Evolutionary conservation across 1,139 yeast species (phyloP), one percentile per base, ranked within the genome.

Genomic region (Yamadazyma siamensis): DNA sequence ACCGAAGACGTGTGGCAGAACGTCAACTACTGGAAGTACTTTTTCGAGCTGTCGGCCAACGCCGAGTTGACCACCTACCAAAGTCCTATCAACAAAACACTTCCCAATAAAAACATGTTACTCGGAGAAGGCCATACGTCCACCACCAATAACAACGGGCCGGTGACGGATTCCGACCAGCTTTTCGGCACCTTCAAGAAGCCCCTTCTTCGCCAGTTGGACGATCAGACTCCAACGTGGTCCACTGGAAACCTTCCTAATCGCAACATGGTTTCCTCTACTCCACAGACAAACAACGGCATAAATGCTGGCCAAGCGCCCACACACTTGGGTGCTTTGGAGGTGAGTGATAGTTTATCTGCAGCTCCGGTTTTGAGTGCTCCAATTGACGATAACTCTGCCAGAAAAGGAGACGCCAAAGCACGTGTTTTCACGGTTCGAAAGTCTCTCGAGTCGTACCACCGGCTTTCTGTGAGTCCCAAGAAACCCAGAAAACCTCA

Each of bases 41-140:
- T 84, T 51, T 69, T 83, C 44, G 94, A 84, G 48, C 76, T 80
- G 35, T 77, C 87, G 20, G 89, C 91, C 3, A 77, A 80, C 47
- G 87, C 78, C 15, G 77, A 76, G 39, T 54, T 80, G 19, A 61
- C 71, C 14, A 76, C 79, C 23, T 75, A 72, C 43, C 82, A 77
- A 42, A 82, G 75, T 28, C 71, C 72, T 4, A 23, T 28, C 9
- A 23, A 27, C 8, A 51, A 54, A 6, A 41, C 46, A 22, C 34
- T 49, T 27, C 33, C 36, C 32, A 39, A 44, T 34, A 35, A 33
- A n/a, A 40, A 43, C 31, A 31, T 47, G 28, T 31, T 50, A 21
- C 30, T 50, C 12, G 40, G 36, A 34, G 49, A 43, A 21, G 17
- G 13, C 13, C 13, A 25, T 10, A 13, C 20, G 9, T 9, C 13